Conservation (phyloP, 768 basidiomycete species). For the Lactarius sp. region DNA sequence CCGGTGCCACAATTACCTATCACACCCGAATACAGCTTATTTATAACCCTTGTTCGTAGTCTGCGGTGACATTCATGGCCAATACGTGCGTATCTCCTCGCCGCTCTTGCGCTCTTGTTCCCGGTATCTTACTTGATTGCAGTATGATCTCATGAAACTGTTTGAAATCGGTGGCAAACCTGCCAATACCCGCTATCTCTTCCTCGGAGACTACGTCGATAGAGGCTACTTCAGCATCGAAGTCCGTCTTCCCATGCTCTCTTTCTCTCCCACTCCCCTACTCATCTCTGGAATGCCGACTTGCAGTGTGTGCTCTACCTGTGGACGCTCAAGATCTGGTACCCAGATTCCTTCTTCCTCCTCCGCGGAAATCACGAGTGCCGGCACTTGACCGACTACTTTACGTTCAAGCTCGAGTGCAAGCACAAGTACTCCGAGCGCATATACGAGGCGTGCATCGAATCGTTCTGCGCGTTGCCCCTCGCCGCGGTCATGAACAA, state of each 20-base stretch:
- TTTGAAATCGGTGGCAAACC: conserved; percentile 78
- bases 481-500: conserved; percentile 99
- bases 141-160: conserved; percentile 78
- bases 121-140: conserved; percentile 12
- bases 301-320: conserved; percentile 93
- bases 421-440: conserved; percentile 99
- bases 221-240: conserved; percentile 75
- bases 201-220: conserved; percentile 73
- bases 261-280: neutral
- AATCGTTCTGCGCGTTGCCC: conserved; percentile 92
- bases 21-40: neutral
- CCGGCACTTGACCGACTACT: conserved; percentile 96
- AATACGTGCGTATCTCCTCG: conserved; percentile 69
- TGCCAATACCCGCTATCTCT: conserved; percentile 66
- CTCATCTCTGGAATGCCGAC: conserved; percentile 13
- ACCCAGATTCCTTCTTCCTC: conserved; percentile 93
- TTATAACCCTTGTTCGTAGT: conserved; percentile 26
- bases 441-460: conserved; percentile 96
- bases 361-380: conserved; percentile 99
- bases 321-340: conserved; percentile 99
- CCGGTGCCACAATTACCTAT: conserved; percentile 47
- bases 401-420: conserved; percentile 98
- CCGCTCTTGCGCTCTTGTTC: neutral
- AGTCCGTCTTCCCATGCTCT: conserved; percentile 33
- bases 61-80: conserved; percentile 98